Percentiles rank a stretch among this genome's conserved stretches.
These are phyloP conservation scores for Solanum pimpinellifolium DNA, from an alignment of 257 asterid genomes.

Conservation along the genomic window DNA sequence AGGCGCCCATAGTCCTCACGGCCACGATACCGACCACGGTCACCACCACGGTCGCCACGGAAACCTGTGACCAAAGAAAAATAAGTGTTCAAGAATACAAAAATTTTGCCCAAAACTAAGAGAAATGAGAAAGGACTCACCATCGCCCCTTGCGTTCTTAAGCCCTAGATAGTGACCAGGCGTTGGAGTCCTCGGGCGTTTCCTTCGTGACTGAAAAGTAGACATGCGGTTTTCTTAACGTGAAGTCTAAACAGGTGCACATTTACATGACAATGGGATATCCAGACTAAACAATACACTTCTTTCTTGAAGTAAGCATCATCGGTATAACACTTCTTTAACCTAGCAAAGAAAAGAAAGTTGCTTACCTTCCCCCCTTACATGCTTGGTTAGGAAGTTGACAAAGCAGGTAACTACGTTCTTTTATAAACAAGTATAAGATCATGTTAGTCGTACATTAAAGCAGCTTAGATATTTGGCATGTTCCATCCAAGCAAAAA, in stretches of 20 bases:
- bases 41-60: slow-evolving; percentile 33
- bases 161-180: slow-evolving; percentile 99
- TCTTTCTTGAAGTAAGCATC: background rate
- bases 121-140: slow-evolving; percentile 26
- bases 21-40: slow-evolving; percentile 65
- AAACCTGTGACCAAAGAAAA: slow-evolving; percentile 31
- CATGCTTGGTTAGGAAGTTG: background rate
- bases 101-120: background rate
- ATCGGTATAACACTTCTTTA: background rate
- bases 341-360: background rate
- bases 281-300: background rate
- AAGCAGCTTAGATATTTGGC: background rate
- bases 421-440: background rate
- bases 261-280: background rate
- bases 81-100: background rate
- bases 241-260: background rate
- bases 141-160: slow-evolving; percentile 70
- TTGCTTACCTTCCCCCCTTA: background rate
- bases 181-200: slow-evolving; percentile 66
- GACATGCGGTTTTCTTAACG: background rate
- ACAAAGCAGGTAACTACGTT: background rate
- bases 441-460: background rate
- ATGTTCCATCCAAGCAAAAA: background rate
- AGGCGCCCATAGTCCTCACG: slow-evolving; percentile 49
- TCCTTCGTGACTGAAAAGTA: slow-evolving; percentile 35